These are phyloP conservation scores for Alternaria arborescens DNA, from an alignment of 2,329 filamentous ascomycete genomes.

Conservation along the genomic window DNA sequence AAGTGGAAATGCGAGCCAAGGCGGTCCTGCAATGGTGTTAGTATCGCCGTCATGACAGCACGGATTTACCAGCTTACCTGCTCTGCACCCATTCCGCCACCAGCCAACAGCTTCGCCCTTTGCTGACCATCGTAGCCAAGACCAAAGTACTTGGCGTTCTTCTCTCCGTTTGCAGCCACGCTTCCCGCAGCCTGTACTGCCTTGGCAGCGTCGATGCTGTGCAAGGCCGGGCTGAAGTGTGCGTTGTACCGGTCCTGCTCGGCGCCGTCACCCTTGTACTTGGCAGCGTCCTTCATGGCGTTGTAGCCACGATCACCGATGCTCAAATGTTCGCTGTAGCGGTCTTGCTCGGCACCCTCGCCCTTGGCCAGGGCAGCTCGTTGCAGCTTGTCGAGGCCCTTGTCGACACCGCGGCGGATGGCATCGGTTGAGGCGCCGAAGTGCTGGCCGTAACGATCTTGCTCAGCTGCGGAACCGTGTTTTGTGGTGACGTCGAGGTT, in stretches of 20 bases:
- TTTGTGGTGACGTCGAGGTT: constrained; percentile 36
- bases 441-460: constrained; percentile 43
- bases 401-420: constrained; percentile 31
- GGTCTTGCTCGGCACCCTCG: constrained; percentile 37
- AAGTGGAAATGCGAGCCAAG: constrained; percentile 42
- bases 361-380: constrained; percentile 23
- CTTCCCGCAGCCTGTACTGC: constrained; percentile 36
- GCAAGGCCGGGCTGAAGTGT: constrained; percentile 38
- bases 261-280: constrained; percentile 37
- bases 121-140: constrained; percentile 44
- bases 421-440: constrained; percentile 34
- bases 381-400: constrained; percentile 30
- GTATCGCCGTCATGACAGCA: not conserved
- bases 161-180: constrained; percentile 33
- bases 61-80: constrained; percentile 35
- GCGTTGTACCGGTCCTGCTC: constrained; percentile 44
- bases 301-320: constrained; percentile 22
- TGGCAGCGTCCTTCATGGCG: constrained; percentile 25
- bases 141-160: constrained; percentile 38
- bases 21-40: constrained; percentile 36
- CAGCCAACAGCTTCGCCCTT: constrained; percentile 40
- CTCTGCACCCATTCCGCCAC: constrained; percentile 43
- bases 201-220: constrained; percentile 33
- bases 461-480: constrained; percentile 43
- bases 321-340: constrained; percentile 31